Conservation (phyloP, 1,284 basidiomycete genomes). For the Anthracocystis setariae region DNA sequence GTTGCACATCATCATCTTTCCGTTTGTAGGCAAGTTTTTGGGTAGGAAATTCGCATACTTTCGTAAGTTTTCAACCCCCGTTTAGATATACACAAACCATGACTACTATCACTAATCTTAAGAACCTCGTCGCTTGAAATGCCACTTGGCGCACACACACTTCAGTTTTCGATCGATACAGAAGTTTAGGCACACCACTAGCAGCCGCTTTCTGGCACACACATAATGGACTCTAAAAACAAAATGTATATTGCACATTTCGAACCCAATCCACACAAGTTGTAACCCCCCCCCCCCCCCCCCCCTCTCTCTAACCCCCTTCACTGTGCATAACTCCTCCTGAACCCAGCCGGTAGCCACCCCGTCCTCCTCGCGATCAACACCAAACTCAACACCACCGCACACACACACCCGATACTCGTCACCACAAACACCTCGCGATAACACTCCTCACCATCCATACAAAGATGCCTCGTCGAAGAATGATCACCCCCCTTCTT, state of each 20-base stretch:
- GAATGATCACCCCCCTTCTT: constrained; percentile 9
- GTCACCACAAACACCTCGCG: constrained; percentile 61
- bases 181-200: constrained; percentile 14
- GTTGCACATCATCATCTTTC: constrained; percentile 49
- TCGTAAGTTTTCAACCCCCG: constrained; percentile 23
- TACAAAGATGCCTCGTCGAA: constrained; percentile 46
- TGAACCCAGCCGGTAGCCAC: background rate
- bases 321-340: too few species aligned
- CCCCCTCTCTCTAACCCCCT: too few species aligned
- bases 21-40: constrained; percentile 51
- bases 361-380: constrained; percentile 42
- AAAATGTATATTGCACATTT: too few species aligned
- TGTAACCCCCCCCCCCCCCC: too few species aligned
- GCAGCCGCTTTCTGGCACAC: constrained; percentile 20
- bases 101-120: too few species aligned
- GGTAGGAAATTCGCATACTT: constrained; percentile 47
- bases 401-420: constrained; percentile 42
- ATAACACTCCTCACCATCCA: constrained; percentile 65
- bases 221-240: background rate
- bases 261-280: too few species aligned
- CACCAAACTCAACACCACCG: constrained; percentile 48
- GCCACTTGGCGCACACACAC: too few species aligned
- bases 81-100: background rate
- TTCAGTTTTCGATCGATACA: constrained; percentile 42
- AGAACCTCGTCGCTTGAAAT: too few species aligned